Evolutionary conservation across 345 rosid genomes (phyloP), one percentile per base, ranked within the genome.

Genomic region (Eucalyptus sp.): DNA sequence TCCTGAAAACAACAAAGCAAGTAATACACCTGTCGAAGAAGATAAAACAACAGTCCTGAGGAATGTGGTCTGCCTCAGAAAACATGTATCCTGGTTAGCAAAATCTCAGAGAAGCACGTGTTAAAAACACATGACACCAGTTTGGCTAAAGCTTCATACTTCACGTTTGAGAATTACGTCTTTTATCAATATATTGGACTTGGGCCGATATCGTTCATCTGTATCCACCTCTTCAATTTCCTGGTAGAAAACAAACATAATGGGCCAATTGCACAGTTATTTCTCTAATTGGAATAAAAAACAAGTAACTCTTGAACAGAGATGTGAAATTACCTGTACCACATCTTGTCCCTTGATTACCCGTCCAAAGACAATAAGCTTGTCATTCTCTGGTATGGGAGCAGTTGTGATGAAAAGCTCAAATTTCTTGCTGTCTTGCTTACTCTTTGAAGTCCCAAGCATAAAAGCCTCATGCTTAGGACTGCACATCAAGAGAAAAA

Each of bases 181-280:
- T 90, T 62, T 88, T 92, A 97, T 97, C 91, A 91, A 93, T 79
- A 96, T 90, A 10, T 92, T 89, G 81, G 98, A 95, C 92, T 95
- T 97, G 64, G 98, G 99, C 90, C 92, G 95, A 89, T 92, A 96
- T 89, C 93, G 97, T 90, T 96, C 99, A 91, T 97, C 99, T 27
- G 99, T 97, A 92, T 96, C 97, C 87, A 96, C 96, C 94, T 97
- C 99, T 89, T 97, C 99, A 27, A 96, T 97, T 95, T 97, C 99
- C 99, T 96, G 94, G 58, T 37, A 76, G 81, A 31, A 52, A 90
- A 68, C 88, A 83, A 50, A 49, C 29, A 71, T 29, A 86, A 85
- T 49, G 79, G 87, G 50, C 90, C 85, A 60, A 86, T 58, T n/a
- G 86, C 49, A 18, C 49, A 25, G 49, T 56, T 37, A 33, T 58